Evolutionary conservation across 257 asterid species (phyloP), one percentile per base, ranked within the genome.

Genomic region (Petunia secreta): DNA sequence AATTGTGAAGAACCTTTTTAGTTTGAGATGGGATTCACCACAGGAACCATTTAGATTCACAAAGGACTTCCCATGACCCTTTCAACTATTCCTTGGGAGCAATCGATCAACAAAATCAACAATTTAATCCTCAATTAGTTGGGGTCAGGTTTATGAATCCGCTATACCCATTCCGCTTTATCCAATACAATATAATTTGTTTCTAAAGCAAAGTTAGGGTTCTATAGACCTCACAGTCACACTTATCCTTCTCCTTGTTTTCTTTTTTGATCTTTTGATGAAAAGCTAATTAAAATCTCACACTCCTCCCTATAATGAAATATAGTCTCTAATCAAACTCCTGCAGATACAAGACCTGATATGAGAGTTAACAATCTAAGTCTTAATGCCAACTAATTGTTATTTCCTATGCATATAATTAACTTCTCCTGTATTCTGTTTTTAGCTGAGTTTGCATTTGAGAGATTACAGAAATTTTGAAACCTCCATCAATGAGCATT

Each of bases 1-100:
- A 68, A 68, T 68, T 44, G 43, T n/a, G 55, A 68, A 68, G 75
- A 68, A 43, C n/a, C 57, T 15, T 68, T 52, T 52, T 52, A 10
- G 43, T 68, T n/a, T 68, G 40, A 68, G n/a, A 43, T 68, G 57
- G 39, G 15, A 44, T 68, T 68, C 57, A 8, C 57, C 75, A 43
- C 4, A n/a, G n/a, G 57, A 36, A 68, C 39, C 75, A 16, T 68
- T 68, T 65, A 40, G 6, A 65, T 40, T 65, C 74, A 0, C 14
- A 65, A 40, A 65, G 34, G 50, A 40, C 52, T 40, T 65, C 50
- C 34, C 2, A 14, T 40, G 57, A 2, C 75, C 55, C 75, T 68
- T 68, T 8, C 57, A 68, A 46, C 40, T 44, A 43, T 68, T 43
- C 38, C 57, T 15, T n/a, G 44, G 1, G 8, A 6, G 40, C 6